Evolutionary conservation across 176 grass and related monocot species (phyloP).

Genomic region (Stipa capillata): DNA sequence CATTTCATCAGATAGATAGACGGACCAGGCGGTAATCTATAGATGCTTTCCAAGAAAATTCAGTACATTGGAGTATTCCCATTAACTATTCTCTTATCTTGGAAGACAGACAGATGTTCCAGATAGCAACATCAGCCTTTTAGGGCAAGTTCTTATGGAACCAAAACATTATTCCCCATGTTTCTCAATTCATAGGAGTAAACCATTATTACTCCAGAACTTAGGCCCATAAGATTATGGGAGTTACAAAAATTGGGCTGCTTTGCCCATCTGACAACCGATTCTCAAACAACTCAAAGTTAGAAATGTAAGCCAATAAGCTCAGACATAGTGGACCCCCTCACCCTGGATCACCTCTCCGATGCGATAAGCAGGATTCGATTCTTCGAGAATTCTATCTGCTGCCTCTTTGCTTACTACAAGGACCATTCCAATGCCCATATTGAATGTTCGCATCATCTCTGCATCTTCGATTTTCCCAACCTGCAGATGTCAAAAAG

Average conservation of each 20-base stretch:
- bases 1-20: neutral
- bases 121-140: neutral
- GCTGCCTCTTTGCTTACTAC: conserved; percentile 50
- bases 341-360: conserved; percentile 69
- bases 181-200: conserved; percentile 3
- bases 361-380: conserved; percentile 37
- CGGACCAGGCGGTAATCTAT: too few species aligned
- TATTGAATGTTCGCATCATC: conserved; percentile 90
- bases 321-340: conserved; percentile 57
- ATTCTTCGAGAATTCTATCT: conserved; percentile 37
- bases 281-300: neutral
- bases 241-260: conserved; percentile 6
- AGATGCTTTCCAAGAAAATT: neutral
- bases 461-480: conserved; percentile 67
- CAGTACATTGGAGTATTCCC: neutral
- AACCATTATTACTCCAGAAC: neutral
- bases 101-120: neutral
- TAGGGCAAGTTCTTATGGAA: neutral
- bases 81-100: neutral
- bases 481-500: conserved; percentile 29
- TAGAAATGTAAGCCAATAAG: neutral
- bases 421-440: conserved; percentile 93
- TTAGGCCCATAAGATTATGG: neutral
- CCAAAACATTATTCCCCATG: neutral
- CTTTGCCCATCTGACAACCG: neutral